Percentiles rank a stretch among this genome's conserved stretches.
Conservation (phyloP, 768 basidiomycete species). For the Suillus sp. region DNA sequence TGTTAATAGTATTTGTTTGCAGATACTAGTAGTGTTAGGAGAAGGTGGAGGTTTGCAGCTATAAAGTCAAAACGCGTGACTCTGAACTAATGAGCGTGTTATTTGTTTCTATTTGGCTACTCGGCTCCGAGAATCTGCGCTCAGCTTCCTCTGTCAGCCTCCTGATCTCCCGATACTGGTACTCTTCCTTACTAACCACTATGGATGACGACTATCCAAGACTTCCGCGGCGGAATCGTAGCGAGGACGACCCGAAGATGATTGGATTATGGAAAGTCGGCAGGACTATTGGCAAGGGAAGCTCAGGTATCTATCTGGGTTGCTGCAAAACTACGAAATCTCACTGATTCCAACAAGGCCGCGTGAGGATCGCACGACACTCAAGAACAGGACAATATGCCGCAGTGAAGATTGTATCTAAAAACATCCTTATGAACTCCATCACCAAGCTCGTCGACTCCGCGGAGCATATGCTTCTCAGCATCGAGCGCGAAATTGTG, state of each 20-base stretch:
- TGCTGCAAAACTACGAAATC: not conserved
- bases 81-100: conserved; percentile 18
- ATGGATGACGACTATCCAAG: conserved; percentile 27
- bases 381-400: conserved; percentile 87
- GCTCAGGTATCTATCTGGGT: conserved; percentile 56
- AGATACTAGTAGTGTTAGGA: not conserved
- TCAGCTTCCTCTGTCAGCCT: conserved; percentile 3
- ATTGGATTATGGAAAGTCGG: conserved; percentile 86
- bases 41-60: not conserved
- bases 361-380: conserved; percentile 87
- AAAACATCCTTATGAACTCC: conserved; percentile 63
- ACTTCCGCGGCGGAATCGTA: conserved; percentile 31
- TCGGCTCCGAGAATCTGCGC: not conserved
- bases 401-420: conserved; percentile 93
- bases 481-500: conserved; percentile 92
- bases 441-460: conserved; percentile 70
- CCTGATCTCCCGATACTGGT: not conserved
- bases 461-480: conserved; percentile 74
- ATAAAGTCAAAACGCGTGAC: conserved; percentile 8
- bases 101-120: conserved; percentile 21
- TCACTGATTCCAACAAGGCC: conserved; percentile 51
- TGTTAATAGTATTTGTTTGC: not conserved
- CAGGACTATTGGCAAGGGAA: conserved; percentile 79
- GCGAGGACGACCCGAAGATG: conserved; percentile 55
- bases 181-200: not conserved